A percentile compares a stretch with the other conserved stretches of the same genome.
Conservation (phyloP, 257 asterid species). For the Solanum bulbocastanum region DNA sequence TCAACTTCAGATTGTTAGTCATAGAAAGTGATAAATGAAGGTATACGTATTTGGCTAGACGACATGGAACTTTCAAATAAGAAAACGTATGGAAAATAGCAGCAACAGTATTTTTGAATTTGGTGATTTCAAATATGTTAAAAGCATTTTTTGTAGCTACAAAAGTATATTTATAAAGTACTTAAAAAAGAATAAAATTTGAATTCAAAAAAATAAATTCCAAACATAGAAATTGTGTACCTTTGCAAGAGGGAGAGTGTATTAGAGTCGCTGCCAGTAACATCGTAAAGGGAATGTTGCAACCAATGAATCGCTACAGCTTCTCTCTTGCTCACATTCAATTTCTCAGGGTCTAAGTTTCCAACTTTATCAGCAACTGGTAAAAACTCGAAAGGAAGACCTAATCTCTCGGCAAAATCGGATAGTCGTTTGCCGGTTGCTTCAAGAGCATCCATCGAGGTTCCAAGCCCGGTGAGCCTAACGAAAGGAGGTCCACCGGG, state of each 20-base stretch:
- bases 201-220: background rate
- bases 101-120: background rate
- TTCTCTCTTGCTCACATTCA: constrained; percentile 67
- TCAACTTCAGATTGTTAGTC: background rate
- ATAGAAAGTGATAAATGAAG: background rate
- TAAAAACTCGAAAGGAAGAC: constrained; percentile 75
- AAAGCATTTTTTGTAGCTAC: background rate
- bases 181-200: background rate
- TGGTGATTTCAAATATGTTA: too few relatives aligned
- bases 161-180: background rate
- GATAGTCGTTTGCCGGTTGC: constrained; percentile 91
- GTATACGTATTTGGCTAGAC: background rate
- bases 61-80: background rate
- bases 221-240: constrained; percentile 7
- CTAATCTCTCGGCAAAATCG: constrained; percentile 78
- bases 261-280: constrained; percentile 78
- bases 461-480: constrained; percentile 81
- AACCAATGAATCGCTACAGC: constrained; percentile 98
- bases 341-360: constrained; percentile 49
- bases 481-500: constrained; percentile 94
- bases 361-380: constrained; percentile 86
- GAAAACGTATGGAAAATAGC: background rate
- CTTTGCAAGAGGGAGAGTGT: constrained; percentile 84
- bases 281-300: constrained; percentile 94
- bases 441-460: constrained; percentile 73